Conservation (phyloP, 495 filamentous ascomycete genomes). For the Podospora comata region DNA sequence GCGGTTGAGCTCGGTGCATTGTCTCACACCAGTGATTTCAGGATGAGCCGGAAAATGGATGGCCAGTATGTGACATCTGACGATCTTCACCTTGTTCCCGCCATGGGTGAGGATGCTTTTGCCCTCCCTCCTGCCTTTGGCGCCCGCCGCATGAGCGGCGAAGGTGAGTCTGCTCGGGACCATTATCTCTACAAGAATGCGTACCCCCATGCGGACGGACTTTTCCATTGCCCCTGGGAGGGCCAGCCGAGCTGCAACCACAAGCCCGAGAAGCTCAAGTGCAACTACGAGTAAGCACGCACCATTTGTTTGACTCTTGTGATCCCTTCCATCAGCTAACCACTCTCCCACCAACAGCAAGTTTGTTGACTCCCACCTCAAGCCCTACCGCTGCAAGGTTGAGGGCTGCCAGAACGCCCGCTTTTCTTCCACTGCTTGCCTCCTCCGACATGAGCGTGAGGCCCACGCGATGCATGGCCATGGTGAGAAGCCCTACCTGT, state of each 20-base stretch:
- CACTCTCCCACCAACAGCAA: constrained; percentile 58
- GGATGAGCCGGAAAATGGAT: constrained; percentile 33
- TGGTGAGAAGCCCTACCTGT: constrained; percentile 83
- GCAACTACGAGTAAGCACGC: constrained; percentile 87
- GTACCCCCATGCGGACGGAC: constrained; percentile 63
- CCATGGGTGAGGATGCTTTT: constrained; percentile 44
- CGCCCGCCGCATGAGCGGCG: constrained; percentile 46
- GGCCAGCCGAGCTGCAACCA: constrained; percentile 73
- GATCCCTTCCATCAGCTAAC: constrained; percentile 29
- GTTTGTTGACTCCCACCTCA: constrained; percentile 90
- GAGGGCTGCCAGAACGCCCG: constrained; percentile 70
- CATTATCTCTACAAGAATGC: constrained; percentile 74
- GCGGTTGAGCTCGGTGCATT: constrained; percentile 13
- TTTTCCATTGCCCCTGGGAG: constrained; percentile 89
- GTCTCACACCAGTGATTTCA: constrained; percentile 29
- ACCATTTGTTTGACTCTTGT: constrained; percentile 5
- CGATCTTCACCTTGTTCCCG: constrained; percentile 36
- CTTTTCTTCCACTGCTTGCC: constrained; percentile 90
- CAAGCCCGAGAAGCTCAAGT: constrained; percentile 87
- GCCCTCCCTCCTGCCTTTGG: constrained; percentile 42
- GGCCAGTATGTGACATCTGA: constrained; percentile 40
- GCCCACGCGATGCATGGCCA: constrained; percentile 93
- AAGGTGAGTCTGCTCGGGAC: constrained; percentile 65
- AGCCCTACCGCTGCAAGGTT: constrained; percentile 88
- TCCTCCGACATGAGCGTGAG: constrained; percentile 92